A percentile compares a stretch with the other conserved stretches of the same genome.
phyloP scores from a whole-genome alignment of 192 early-diverging fungal genomes.

The Physocladia obscura region DNA sequence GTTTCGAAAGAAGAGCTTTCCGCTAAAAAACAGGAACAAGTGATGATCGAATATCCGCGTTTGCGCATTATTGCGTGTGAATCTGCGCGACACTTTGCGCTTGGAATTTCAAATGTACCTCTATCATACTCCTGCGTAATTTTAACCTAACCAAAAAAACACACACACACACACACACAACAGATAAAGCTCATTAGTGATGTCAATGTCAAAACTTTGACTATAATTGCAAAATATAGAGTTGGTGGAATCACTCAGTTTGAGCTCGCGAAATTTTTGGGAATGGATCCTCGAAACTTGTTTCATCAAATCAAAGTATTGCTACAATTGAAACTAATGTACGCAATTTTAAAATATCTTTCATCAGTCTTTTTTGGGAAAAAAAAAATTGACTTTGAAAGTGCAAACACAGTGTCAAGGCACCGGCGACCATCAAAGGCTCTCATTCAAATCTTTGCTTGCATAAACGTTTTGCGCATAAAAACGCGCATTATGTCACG shows the following conservation, averaged over 20 bases:
- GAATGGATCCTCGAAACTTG: constrained; percentile 55
- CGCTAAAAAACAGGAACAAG: constrained; percentile 4
- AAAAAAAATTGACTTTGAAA: too few relatives aligned
- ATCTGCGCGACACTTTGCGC: constrained; percentile 27
- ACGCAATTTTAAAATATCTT: neutral
- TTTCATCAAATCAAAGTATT: constrained; percentile 66
- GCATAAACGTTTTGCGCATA: constrained; percentile 50
- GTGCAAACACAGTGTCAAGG: constrained; percentile 54
- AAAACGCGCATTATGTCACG: constrained; percentile 49
- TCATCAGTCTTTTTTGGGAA: constrained; percentile 9
- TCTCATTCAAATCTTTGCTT: constrained; percentile 60
- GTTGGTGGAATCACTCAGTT: constrained; percentile 55
- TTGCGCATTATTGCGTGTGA: constrained; percentile 30
- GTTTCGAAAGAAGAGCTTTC: constrained; percentile 22
- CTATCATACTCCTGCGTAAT: neutral
- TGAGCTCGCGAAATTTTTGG: constrained; percentile 53
- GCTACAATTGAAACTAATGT: constrained; percentile 49
- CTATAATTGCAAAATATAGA: constrained; percentile 46
- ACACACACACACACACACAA: neutral
- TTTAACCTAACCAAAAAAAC: neutral
- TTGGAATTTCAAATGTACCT: constrained; percentile 47
- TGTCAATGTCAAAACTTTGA: constrained; percentile 35
- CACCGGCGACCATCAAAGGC: constrained; percentile 60
- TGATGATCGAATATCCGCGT: constrained; percentile 13
- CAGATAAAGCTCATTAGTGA: constrained; percentile 25